Percentiles rank a stretch among this genome's conserved stretches.
Conservation (phyloP, 257 asterid genomes). For the Eustoma russellianum region DNA sequence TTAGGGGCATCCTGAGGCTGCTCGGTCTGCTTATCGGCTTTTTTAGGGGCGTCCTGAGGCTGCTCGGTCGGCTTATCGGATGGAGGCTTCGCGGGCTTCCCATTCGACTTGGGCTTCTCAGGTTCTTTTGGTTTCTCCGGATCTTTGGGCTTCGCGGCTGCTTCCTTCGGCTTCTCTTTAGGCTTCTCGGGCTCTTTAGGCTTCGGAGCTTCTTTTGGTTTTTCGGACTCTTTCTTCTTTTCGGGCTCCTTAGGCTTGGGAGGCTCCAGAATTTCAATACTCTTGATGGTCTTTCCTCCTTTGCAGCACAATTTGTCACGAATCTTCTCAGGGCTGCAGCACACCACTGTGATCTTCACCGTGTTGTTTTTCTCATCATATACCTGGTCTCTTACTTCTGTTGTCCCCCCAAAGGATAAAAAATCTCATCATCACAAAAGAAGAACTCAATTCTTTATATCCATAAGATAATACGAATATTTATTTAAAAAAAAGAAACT, state of each 20-base stretch:
- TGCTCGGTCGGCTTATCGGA: conserved; percentile 1
- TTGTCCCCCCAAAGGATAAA: conserved; percentile 10
- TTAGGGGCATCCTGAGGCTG: conserved; percentile 21
- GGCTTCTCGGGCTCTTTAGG: conserved; percentile 23
- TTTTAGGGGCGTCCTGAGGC: conserved; percentile 19
- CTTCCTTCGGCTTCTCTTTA: conserved; percentile 13
- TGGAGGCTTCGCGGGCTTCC: conserved; percentile 3
- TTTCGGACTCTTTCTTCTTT: conserved; percentile 10
- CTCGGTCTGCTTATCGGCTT: background rate
- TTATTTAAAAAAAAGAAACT: too few relatives aligned
- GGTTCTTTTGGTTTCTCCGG: conserved; percentile 8
- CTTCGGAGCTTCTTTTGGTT: conserved; percentile 15
- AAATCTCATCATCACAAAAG: background rate
- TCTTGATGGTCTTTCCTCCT: conserved; percentile 48
- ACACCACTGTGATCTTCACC: conserved; percentile 52
- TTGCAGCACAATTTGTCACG: conserved; percentile 57
- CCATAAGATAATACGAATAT: too few relatives aligned
- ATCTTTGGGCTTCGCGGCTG: conserved; percentile 22
- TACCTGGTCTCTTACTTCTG: conserved; percentile 69
- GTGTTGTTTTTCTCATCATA: conserved; percentile 55
- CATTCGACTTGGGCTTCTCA: conserved; percentile 11
- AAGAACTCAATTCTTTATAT: too few relatives aligned
- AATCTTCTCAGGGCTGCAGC: conserved; percentile 76
- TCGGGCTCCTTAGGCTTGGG: conserved; percentile 12
- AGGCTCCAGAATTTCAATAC: conserved; percentile 48